These are phyloP conservation scores for Pichia rugopelliculosa DNA, from an alignment of 805 yeast genomes.

Conservation along the genomic window DNA sequence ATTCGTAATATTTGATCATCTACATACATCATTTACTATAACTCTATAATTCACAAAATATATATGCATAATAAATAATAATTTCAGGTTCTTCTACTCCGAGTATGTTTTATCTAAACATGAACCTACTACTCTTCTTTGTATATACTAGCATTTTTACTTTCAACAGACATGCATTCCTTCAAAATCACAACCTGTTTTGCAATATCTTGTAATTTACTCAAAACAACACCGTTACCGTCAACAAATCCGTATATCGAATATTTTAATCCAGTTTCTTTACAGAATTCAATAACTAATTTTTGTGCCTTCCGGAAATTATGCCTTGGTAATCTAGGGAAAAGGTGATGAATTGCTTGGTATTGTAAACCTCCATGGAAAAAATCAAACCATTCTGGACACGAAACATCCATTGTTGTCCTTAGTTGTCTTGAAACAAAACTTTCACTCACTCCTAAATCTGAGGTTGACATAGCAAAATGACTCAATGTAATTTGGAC, in stretches of 20 bases:
- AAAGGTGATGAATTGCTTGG: conserved; percentile 85
- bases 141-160: not conserved
- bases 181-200: conserved; percentile 69
- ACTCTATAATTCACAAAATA: no score
- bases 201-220: conserved; percentile 65
- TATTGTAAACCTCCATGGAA: conserved; percentile 90
- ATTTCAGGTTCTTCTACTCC: not conserved
- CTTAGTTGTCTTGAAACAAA: conserved; percentile 75
- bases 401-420: conserved; percentile 92
- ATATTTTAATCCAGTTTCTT: conserved; percentile 67
- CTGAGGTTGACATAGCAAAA: conserved; percentile 90
- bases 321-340: conserved; percentile 85
- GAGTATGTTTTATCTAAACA: not conserved
- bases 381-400: conserved; percentile 88
- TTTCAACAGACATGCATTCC: conserved; percentile 51
- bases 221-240: conserved; percentile 68
- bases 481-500: conserved; percentile 87
- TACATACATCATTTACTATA: no score
- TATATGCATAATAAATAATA: no score
- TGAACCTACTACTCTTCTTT: not conserved
- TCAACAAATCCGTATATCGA: conserved; percentile 77
- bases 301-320: conserved; percentile 73
- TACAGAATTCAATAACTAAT: conserved; percentile 64
- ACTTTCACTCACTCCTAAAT: conserved; percentile 71
- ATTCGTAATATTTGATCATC: no score